Evolutionary conservation across 2,329 filamentous ascomycete species (phyloP).

Genomic region (Phyllosticta ampelicida): DNA sequence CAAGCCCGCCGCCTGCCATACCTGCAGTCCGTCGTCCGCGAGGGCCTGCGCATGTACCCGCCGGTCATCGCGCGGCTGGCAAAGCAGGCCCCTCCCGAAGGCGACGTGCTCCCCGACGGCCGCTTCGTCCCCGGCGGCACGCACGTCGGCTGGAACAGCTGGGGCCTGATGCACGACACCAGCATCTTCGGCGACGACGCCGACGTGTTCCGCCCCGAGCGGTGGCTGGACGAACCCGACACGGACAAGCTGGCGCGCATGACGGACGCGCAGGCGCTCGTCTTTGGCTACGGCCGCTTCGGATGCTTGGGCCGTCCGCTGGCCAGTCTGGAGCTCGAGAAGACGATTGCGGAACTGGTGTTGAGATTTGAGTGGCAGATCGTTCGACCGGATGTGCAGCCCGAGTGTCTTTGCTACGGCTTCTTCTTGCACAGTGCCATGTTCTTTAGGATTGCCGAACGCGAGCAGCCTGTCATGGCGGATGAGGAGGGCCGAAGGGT

Average conservation of each 20-base stretch:
- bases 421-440: constrained; percentile 13
- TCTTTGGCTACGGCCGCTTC: constrained; percentile 28
- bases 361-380: constrained; percentile 2
- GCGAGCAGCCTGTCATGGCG: neutral
- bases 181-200: constrained; percentile 28
- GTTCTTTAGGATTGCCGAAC: constrained; percentile 12
- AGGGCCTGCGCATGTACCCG: constrained; percentile 37
- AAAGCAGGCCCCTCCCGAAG: constrained; percentile 20
- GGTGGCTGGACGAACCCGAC: constrained; percentile 24
- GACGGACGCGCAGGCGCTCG: constrained; percentile 24
- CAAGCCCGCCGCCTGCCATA: constrained; percentile 33
- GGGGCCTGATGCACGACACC: constrained; percentile 27
- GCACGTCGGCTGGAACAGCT: constrained; percentile 29
- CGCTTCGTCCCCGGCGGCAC: constrained; percentile 27
- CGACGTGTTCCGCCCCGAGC: constrained; percentile 28
- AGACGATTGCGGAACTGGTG: constrained; percentile 30
- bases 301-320: constrained; percentile 24
- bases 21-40: constrained; percentile 37
- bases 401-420: constrained; percentile 19
- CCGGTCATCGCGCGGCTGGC: constrained; percentile 24
- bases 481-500: neutral
- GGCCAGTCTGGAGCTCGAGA: constrained; percentile 29
- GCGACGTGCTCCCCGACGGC: constrained; percentile 21
- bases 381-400: constrained; percentile 4
- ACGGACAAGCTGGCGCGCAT: constrained; percentile 17